Evolutionary conservation across 768 basidiomycete genomes (phyloP).

Genomic region (Ramaria sp.): DNA sequence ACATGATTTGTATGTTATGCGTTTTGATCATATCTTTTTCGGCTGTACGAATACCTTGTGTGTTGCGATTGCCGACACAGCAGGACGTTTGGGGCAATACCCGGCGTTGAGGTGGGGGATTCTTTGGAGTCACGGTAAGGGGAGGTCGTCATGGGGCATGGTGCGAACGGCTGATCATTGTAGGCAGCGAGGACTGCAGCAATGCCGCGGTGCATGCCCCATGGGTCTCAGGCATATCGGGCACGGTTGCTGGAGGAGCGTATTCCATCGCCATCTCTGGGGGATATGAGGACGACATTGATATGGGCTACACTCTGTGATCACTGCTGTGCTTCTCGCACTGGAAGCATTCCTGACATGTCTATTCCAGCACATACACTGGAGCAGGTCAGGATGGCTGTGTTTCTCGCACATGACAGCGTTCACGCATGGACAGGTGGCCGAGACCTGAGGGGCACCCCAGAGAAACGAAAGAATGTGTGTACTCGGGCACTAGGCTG

Average conservation of each 20-base stretch:
- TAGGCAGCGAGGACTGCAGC: constrained; percentile 48
- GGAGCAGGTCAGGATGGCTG: constrained; percentile 41
- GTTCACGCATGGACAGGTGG: constrained; percentile 43
- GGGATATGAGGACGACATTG: constrained; percentile 81
- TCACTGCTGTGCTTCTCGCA: not conserved
- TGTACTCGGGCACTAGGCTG: constrained; percentile 12
- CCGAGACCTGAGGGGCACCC: constrained; percentile 79
- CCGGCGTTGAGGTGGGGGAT: constrained; percentile 66
- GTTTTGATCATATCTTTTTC: not conserved
- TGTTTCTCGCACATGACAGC: not conserved
- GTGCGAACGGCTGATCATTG: not conserved
- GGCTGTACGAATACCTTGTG: not conserved
- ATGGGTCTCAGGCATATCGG: constrained; percentile 74
- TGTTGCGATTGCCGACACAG: constrained; percentile 23
- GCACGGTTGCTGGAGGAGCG: constrained; percentile 49
- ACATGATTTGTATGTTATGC: too few relatives aligned
- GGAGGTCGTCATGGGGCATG: too few relatives aligned
- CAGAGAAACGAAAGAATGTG: constrained; percentile 74
- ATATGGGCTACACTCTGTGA: constrained; percentile 73
- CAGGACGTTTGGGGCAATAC: constrained; percentile 73
- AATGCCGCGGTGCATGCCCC: constrained; percentile 78
- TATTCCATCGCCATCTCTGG: constrained; percentile 84
- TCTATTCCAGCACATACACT: constrained; percentile 69
- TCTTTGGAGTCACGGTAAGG: constrained; percentile 71
- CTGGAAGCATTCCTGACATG: not conserved